phyloP scores from a whole-genome alignment of 1,139 yeast genomes.

The Yamadazyma spencermartinsiae region DNA sequence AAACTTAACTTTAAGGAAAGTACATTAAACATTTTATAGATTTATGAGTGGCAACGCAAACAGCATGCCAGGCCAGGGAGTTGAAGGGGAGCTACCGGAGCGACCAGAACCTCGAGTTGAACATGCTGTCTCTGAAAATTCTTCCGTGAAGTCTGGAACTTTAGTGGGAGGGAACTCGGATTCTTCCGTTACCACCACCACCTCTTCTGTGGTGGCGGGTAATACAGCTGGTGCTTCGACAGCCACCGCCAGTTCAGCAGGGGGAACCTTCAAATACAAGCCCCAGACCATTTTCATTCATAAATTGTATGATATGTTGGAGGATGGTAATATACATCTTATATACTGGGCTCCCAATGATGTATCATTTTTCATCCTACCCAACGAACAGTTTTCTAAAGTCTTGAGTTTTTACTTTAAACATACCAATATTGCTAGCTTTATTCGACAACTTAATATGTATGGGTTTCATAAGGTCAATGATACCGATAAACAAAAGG shows the following conservation, averaged over 20 bases:
- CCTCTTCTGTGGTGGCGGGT: not conserved
- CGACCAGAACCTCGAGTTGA: too few species aligned
- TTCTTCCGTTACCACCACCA: not conserved
- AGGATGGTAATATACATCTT: slow-evolving; percentile 51
- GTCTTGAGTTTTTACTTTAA: slow-evolving; percentile 68
- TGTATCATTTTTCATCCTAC: slow-evolving; percentile 42
- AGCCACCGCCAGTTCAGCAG: not conserved
- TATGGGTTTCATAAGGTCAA: slow-evolving; percentile 76
- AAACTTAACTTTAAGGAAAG: too few species aligned
- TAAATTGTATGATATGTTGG: slow-evolving; percentile 63
- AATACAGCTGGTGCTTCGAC: not conserved
- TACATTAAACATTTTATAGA: too few species aligned
- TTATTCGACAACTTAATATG: slow-evolving; percentile 76
- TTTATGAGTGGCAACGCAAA: too few species aligned
- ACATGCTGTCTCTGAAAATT: too few species aligned
- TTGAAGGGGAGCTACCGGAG: too few species aligned
- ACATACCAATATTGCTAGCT: slow-evolving; percentile 78
- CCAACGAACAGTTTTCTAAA: slow-evolving; percentile 62
- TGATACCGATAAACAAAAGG: not conserved
- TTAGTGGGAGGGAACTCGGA: not conserved
- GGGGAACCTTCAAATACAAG: slow-evolving; percentile 17
- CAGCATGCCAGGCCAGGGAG: too few species aligned
- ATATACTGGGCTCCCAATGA: slow-evolving; percentile 44
- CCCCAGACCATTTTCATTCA: slow-evolving; percentile 62
- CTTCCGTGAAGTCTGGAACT: not conserved